Percentiles rank a stretch among this genome's conserved stretches.
Evolutionary conservation across 352 stramenopile genomes (phyloP).

Genomic region (Phytopythium litorale): DNA sequence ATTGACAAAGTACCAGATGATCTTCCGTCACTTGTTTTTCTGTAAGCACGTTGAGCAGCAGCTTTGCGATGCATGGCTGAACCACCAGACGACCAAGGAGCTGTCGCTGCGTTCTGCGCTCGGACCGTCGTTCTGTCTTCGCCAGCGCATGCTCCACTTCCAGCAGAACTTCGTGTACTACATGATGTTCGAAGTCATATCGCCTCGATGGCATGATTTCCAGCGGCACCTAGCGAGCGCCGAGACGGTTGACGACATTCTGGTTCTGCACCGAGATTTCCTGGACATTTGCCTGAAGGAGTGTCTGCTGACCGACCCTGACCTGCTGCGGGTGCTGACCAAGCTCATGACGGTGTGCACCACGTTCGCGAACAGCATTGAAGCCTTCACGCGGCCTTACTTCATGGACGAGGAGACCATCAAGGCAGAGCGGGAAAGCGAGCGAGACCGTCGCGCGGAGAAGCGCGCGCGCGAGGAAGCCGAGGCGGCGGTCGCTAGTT

Average conservation of each 20-base stretch:
- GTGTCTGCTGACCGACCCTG: slow-evolving; percentile 95
- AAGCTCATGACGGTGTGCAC: slow-evolving; percentile 97
- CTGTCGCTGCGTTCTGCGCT: slow-evolving; percentile 85
- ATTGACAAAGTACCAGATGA: slow-evolving; percentile 97
- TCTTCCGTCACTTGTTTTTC: slow-evolving; percentile 99
- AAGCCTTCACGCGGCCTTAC: slow-evolving; percentile 83
- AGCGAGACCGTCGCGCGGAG: slow-evolving; percentile 74
- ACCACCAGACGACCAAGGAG: slow-evolving; percentile 94
- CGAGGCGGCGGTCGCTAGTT: slow-evolving; percentile 63
- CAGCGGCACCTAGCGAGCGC: slow-evolving; percentile 73
- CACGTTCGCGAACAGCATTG: slow-evolving; percentile 94
- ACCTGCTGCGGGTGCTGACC: slow-evolving; percentile 92
- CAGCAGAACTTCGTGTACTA: slow-evolving; percentile 99
- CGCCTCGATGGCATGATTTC: slow-evolving; percentile 90
- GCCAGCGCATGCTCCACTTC: slow-evolving; percentile 99
- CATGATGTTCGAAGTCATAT: slow-evolving; percentile 97
- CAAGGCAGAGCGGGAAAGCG: slow-evolving; percentile 71
- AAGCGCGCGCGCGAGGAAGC: slow-evolving; percentile 76
- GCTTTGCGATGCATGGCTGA: slow-evolving; percentile 94
- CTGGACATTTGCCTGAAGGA: slow-evolving; percentile 96
- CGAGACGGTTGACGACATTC: slow-evolving; percentile 93
- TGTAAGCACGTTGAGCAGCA: slow-evolving; percentile 97
- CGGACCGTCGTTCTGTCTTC: slow-evolving; percentile 91
- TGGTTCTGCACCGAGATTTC: slow-evolving; percentile 94
- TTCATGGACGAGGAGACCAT: slow-evolving; percentile 85